Conservation (phyloP, 140 eudicot genomes). For the Anethum foeniculum region DNA sequence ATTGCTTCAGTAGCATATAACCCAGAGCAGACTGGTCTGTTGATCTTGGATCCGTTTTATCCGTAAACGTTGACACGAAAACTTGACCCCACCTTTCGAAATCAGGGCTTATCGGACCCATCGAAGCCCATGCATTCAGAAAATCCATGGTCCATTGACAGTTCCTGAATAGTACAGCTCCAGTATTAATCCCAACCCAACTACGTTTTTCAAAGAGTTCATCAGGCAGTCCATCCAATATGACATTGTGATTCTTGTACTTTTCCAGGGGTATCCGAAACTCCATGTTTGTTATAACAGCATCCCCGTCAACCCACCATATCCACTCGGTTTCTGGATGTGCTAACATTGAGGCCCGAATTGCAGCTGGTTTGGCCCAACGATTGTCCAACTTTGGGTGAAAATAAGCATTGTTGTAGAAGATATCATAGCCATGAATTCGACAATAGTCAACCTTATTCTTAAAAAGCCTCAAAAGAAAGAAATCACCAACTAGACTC, state of each 20-base stretch:
- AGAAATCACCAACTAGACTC: slow-evolving; percentile 36
- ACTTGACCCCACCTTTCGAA: slow-evolving; percentile 43
- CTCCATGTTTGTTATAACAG: slow-evolving; percentile 77
- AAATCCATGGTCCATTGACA: slow-evolving; percentile 60
- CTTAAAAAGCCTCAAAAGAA: slow-evolving; percentile 58
- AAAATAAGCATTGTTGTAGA: slow-evolving; percentile 56
- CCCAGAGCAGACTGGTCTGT: slow-evolving; percentile 62
- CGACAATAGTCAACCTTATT: slow-evolving; percentile 83
- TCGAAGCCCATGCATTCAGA: slow-evolving; percentile 38
- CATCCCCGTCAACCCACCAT: slow-evolving; percentile 89
- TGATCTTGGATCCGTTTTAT: slow-evolving; percentile 52
- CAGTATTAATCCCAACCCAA: slow-evolving; percentile 46
- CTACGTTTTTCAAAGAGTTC: slow-evolving; percentile 28
- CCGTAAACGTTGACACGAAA: slow-evolving; percentile 24
- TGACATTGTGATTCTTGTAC: slow-evolving; percentile 48
- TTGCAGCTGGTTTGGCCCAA: slow-evolving; percentile 75
- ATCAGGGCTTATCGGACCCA: slow-evolving; percentile 39
- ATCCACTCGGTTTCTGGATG: slow-evolving; percentile 94
- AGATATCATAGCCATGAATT: slow-evolving; percentile 67
- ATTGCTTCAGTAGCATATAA: slow-evolving; percentile 36
- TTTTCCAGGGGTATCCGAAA: slow-evolving; percentile 50
- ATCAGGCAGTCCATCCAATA: slow-evolving; percentile 60
- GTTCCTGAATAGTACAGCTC: slow-evolving; percentile 41
- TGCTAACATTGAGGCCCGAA: slow-evolving; percentile 76
- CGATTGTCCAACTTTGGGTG: slow-evolving; percentile 56